phyloP scores from a whole-genome alignment of 2,329 filamentous ascomycete species.

The Monosporascus cannonballus region DNA sequence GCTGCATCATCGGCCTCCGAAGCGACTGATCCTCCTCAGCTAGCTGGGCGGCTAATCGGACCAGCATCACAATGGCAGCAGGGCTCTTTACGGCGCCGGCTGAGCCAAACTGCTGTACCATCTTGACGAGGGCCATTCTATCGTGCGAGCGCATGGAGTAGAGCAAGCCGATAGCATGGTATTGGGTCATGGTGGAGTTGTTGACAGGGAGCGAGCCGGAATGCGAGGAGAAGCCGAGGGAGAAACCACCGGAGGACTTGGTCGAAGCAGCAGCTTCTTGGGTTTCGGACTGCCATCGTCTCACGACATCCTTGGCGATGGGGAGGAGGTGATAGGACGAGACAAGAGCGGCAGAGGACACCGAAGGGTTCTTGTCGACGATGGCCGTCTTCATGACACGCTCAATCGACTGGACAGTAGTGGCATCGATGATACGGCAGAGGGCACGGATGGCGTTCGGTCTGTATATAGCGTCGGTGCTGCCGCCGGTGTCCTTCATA shows the following conservation, averaged over 20 bases:
- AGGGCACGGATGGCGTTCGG: slow-evolving; percentile 94
- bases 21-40: slow-evolving; percentile 88
- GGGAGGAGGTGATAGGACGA: slow-evolving; percentile 97
- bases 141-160: slow-evolving; percentile 98
- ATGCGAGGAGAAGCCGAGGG: slow-evolving; percentile 83
- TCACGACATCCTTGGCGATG: slow-evolving; percentile 89
- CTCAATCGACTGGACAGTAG: slow-evolving; percentile 95
- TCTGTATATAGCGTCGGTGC: slow-evolving; percentile 88
- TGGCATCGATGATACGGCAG: slow-evolving; percentile 94
- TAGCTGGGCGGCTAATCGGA: slow-evolving; percentile 85
- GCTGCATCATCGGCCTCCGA: slow-evolving; percentile 92
- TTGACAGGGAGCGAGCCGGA: slow-evolving; percentile 70
- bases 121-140: slow-evolving; percentile 97
- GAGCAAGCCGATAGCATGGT: slow-evolving; percentile 92
- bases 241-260: slow-evolving; percentile 87
- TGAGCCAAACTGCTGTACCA: slow-evolving; percentile 98
- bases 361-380: slow-evolving; percentile 96
- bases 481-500: slow-evolving; percentile 98
- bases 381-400: slow-evolving; percentile 98
- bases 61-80: slow-evolving; percentile 85
- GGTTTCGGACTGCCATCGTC: slow-evolving; percentile 97
- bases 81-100: slow-evolving; percentile 92
- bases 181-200: slow-evolving; percentile 96
- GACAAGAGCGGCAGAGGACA: slow-evolving; percentile 90
- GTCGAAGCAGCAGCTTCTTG: slow-evolving; percentile 89